Conservation (phyloP, 1,139 yeast genomes). For the Candida sojae region DNA sequence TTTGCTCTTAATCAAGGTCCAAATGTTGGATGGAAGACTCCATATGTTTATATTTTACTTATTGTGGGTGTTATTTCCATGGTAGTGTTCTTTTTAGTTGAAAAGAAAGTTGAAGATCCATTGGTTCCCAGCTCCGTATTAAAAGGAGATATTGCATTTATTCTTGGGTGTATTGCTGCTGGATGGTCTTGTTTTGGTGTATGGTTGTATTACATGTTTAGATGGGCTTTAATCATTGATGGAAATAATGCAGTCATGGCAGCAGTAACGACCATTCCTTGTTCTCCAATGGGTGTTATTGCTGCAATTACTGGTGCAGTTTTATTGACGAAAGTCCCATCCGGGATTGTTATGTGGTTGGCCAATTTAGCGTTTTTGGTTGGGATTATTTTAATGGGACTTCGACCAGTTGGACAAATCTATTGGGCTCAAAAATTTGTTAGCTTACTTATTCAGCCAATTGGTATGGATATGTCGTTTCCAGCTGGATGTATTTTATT, state of each 20-base stretch:
- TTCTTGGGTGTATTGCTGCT: conserved; percentile 50
- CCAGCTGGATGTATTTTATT: conserved; percentile 61
- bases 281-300: conserved; percentile 39
- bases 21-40: conserved; percentile 53
- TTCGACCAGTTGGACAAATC: conserved; percentile 45
- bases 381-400: conserved; percentile 44
- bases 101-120: conserved; percentile 40
- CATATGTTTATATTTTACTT: conserved; percentile 51
- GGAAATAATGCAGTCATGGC: conserved; percentile 32
- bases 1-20: conserved; percentile 68
- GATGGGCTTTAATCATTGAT: conserved; percentile 35
- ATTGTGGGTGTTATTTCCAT: conserved; percentile 47
- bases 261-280: conserved; percentile 43
- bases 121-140: conserved; percentile 47
- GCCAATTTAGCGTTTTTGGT: conserved; percentile 47
- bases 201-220: conserved; percentile 51
- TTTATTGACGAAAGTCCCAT: conserved; percentile 38
- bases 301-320: conserved; percentile 49
- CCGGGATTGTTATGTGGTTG: conserved; percentile 42
- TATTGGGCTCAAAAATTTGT: conserved; percentile 60
- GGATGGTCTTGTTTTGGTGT: conserved; percentile 67
- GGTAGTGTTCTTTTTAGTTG: conserved; percentile 37
- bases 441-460: conserved; percentile 45
- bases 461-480: conserved; percentile 68
- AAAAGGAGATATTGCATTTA: conserved; percentile 42